These are phyloP conservation scores for Magnaporthiopsis poae DNA, from an alignment of 2,329 filamentous ascomycete species.

Conservation along the genomic window DNA sequence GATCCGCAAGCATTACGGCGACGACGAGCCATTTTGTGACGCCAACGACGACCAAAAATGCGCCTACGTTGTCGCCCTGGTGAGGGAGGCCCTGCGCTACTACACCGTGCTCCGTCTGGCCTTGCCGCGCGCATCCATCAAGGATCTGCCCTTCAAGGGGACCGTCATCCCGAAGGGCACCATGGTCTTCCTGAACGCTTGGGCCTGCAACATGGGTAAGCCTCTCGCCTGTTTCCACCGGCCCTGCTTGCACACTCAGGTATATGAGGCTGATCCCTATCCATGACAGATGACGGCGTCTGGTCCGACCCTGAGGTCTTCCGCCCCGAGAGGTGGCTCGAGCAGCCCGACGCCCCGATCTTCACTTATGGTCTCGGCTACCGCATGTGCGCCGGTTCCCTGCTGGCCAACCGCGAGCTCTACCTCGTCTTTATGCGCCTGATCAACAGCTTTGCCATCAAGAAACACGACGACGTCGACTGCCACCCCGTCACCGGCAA, in stretches of 20 bases:
- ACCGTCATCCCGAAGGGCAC: slow-evolving; percentile 51
- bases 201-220: slow-evolving; percentile 3
- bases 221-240: too few species aligned
- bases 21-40: slow-evolving; percentile 39
- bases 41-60: slow-evolving; percentile 54
- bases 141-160: slow-evolving; percentile 48
- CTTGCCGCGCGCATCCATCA: slow-evolving; percentile 51
- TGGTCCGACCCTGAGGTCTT: neutral
- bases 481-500: slow-evolving; percentile 50
- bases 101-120: slow-evolving; percentile 55
- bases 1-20: too few species aligned
- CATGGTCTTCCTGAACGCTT: slow-evolving; percentile 50
- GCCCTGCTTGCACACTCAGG: too few species aligned
- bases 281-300: slow-evolving; percentile 38
- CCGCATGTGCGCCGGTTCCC: slow-evolving; percentile 55
- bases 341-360: slow-evolving; percentile 26
- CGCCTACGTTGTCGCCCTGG: slow-evolving; percentile 50
- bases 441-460: slow-evolving; percentile 50
- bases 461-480: slow-evolving; percentile 39
- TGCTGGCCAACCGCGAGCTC: slow-evolving; percentile 56
- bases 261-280: slow-evolving; percentile 46
- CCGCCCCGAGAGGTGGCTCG: slow-evolving; percentile 4
- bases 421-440: slow-evolving; percentile 55
- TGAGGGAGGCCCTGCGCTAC: slow-evolving; percentile 51
- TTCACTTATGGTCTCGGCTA: slow-evolving; percentile 59